These are phyloP conservation scores for Kluyveromyces marxianus DNA, from an alignment of 1,139 yeast species.

Conservation along the genomic window DNA sequence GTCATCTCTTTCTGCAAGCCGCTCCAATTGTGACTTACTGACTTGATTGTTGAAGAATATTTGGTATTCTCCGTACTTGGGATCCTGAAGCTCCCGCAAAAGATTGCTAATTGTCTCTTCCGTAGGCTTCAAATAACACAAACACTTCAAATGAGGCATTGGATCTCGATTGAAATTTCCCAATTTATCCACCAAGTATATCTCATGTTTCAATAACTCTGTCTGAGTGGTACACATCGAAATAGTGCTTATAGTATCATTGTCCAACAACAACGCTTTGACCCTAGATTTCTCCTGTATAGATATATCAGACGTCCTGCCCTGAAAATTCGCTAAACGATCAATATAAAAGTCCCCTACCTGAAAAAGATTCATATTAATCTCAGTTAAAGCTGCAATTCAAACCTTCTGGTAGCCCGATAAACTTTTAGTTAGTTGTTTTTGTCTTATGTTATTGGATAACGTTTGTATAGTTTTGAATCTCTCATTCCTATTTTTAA, in stretches of 20 bases:
- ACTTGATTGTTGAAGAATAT: constrained; percentile 70
- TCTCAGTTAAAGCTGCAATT: not conserved
- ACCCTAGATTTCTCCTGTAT: constrained; percentile 40
- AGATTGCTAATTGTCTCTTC: constrained; percentile 54
- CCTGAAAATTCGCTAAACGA: constrained; percentile 35
- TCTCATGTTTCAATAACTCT: constrained; percentile 69
- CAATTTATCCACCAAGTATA: constrained; percentile 68
- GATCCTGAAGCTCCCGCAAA: constrained; percentile 60
- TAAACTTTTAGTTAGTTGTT: too few species aligned
- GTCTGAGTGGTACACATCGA: constrained; percentile 87
- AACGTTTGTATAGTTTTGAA: not conserved
- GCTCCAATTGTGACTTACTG: constrained; percentile 69
- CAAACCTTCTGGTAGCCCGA: too few species aligned
- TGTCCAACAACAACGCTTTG: constrained; percentile 71
- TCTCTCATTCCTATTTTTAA: not conserved
- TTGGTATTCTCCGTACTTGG: constrained; percentile 73
- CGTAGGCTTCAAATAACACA: constrained; percentile 72
- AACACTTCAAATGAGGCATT: constrained; percentile 77
- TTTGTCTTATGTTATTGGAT: not conserved
- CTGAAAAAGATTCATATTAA: constrained; percentile 43
- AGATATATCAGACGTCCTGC: constrained; percentile 16
- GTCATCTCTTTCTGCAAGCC: constrained; percentile 85
- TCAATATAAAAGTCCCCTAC: constrained; percentile 45
- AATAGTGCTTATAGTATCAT: constrained; percentile 70
- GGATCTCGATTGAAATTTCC: constrained; percentile 61